Base-by-base conservation (phyloP, 805 yeast species). In the Scheffersomyces spartinae region DNA sequence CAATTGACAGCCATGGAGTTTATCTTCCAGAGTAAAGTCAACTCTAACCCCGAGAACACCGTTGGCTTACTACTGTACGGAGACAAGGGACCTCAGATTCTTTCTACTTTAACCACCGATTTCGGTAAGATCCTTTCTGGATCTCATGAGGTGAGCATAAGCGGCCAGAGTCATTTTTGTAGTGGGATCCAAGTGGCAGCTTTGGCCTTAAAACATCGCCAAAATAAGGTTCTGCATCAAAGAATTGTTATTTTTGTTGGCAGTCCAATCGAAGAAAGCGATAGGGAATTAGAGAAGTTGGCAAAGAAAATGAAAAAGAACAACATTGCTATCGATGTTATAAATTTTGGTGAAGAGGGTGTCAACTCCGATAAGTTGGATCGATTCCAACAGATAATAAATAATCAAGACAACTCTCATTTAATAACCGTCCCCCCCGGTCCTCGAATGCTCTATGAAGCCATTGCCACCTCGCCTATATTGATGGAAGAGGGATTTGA, bases 281-380 rank as follows among this genome's bases (percentile, higher is more conserved):
- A 71, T 29, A 70, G 69, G 42, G 88, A 79, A 13, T 64, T 91
- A 36, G 80, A 79, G 42, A 80, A 71, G 45, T 64, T 91, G 47
- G 96, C 95, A 18, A 84, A 83, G 57, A 78, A 78, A 49, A 70
- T 91, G 74, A 91, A 86, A 65, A 88, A 88, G 63, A 91, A 91
- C 52, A 82, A 74, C 43, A 68, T 91, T 25, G 85, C 95, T 9
- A 67, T 91, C 22, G 98, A 91, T 49, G 64, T 91, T 32, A 71
- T 91, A 49, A 83, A 80, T 49, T 88, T 85, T 46, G 99, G 98
- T 26, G 95, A 88, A 57, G 85, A 80, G 38, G 67, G 69, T 18
- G 57, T 64, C 30, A 88, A 91, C 55, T 71, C 88, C 4, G 54
- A 75, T 13, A 76, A 81, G 45, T 67, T 91, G 39, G 93, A 82